A percentile compares a stretch with the other conserved stretches of the same genome.
These are phyloP conservation scores for Apiospora pterosperma DNA, from an alignment of 2,329 filamentous ascomycete species.

Conservation along the genomic window DNA sequence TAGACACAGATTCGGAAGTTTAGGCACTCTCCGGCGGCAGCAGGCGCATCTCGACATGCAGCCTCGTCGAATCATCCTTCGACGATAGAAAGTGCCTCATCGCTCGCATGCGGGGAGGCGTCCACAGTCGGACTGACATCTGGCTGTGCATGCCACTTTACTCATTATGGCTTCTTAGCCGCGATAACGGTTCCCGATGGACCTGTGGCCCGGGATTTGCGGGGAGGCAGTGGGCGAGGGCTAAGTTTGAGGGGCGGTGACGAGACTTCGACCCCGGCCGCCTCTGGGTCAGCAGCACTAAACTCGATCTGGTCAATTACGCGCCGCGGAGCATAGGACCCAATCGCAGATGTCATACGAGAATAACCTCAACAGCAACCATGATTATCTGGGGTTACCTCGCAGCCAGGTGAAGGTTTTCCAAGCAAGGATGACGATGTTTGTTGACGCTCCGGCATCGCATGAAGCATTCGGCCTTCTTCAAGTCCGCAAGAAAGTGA, in stretches of 20 bases:
- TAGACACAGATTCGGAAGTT: neutral
- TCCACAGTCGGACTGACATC: neutral
- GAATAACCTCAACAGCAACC: neutral
- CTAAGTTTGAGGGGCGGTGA: neutral
- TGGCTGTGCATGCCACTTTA: neutral
- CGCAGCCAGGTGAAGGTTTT: neutral
- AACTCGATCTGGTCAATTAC: constrained; percentile 1
- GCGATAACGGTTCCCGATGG: neutral
- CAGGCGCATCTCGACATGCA: neutral
- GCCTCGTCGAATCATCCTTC: neutral
- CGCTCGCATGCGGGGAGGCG: neutral
- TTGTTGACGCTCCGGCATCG: neutral
- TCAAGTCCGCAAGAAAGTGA: too few species aligned
- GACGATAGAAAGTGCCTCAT: neutral
- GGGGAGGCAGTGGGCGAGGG: neutral
- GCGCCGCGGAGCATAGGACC: neutral
- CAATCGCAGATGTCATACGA: neutral
- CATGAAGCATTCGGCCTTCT: neutral
- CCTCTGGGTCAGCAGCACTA: neutral
- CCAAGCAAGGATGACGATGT: neutral
- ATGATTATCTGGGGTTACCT: neutral
- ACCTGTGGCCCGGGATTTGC: neutral
- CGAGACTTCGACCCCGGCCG: neutral
- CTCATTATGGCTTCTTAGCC: neutral
- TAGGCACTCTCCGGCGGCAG: neutral